Percentiles rank a stretch among this genome's conserved stretches.
These are phyloP conservation scores for Aphanomyces astaci DNA, from an alignment of 352 stramenopile species.

Conservation along the genomic window DNA sequence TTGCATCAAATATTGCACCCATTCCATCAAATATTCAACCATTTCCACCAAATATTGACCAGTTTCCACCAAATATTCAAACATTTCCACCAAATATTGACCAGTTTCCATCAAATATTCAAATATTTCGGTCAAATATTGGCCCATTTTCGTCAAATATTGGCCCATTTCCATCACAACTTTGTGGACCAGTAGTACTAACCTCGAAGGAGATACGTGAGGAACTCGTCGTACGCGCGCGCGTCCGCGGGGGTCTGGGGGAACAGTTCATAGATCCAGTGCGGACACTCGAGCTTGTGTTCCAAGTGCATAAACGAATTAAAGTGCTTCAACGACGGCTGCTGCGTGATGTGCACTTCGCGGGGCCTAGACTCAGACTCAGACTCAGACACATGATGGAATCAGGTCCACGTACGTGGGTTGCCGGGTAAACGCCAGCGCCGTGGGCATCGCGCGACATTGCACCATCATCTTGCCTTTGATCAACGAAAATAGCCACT, in stretches of 20 bases:
- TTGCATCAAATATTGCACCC: no score
- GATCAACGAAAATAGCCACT: slow-evolving; percentile 7
- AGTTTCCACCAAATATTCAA: no score
- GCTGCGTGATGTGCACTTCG: slow-evolving; percentile 49
- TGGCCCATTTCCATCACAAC: no score
- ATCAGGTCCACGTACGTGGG: slow-evolving; percentile 24
- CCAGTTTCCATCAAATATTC: no score
- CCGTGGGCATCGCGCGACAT: slow-evolving; percentile 34
- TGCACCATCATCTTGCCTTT: neutral
- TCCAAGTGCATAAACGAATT: slow-evolving; percentile 60
- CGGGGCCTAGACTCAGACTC: slow-evolving; percentile 34
- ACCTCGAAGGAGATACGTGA: slow-evolving; percentile 51
- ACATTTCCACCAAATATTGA: no score
- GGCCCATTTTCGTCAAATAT: no score
- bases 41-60: neutral
- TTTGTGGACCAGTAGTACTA: slow-evolving; percentile 30
- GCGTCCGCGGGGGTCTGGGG: slow-evolving; percentile 47
- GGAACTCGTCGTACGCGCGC: slow-evolving; percentile 52
- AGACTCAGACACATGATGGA: neutral
- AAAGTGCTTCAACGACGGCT: slow-evolving; percentile 54
- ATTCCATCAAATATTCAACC: no score
- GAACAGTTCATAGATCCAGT: slow-evolving; percentile 59
- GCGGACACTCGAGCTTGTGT: slow-evolving; percentile 33
- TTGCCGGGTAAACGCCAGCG: slow-evolving; percentile 24
- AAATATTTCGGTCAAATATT: no score